Evolutionary conservation across 768 basidiomycete species (phyloP).

Genomic region (Gyrodon lividus): DNA sequence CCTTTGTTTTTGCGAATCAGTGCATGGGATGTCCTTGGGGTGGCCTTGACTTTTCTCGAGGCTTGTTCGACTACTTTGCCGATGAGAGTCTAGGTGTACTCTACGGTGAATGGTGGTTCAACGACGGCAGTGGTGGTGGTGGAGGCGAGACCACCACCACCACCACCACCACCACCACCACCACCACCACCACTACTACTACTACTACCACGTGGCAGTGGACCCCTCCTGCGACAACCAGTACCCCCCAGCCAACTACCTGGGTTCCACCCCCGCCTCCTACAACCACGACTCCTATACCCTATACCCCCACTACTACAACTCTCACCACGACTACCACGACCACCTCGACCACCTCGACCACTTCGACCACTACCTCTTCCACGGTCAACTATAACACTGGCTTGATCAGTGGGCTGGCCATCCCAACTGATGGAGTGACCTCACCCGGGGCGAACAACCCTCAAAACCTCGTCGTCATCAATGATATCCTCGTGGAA

Average conservation of each 20-base stretch:
- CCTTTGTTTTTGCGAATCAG: conserved; percentile 32
- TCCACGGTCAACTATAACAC: conserved; percentile 19
- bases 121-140: conserved; percentile 35
- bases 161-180: conserved; percentile 8
- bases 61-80: conserved; percentile 67
- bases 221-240: conserved; percentile 12
- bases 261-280: conserved; percentile 16
- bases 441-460: conserved; percentile 31
- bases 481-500: conserved; percentile 38
- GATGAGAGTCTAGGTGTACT: conserved; percentile 49
- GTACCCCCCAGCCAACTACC: conserved; percentile 14
- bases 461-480: conserved; percentile 33
- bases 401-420: conserved; percentile 25
- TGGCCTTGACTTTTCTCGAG: conserved; percentile 66
- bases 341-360: conserved; percentile 13
- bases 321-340: conserved; percentile 29
- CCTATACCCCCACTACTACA: conserved; percentile 17
- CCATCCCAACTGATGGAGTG: conserved; percentile 24
- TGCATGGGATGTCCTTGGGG: conserved; percentile 65
- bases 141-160: conserved; percentile 12
- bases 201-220: conserved; percentile 23
- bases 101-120: conserved; percentile 60
- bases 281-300: conserved; percentile 17
- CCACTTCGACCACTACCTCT: conserved; percentile 21
- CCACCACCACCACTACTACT: conserved; percentile 9